These are phyloP conservation scores for Diplodia scrobiculata DNA, from an alignment of 2,329 filamentous ascomycete genomes.

Conservation along the genomic window DNA sequence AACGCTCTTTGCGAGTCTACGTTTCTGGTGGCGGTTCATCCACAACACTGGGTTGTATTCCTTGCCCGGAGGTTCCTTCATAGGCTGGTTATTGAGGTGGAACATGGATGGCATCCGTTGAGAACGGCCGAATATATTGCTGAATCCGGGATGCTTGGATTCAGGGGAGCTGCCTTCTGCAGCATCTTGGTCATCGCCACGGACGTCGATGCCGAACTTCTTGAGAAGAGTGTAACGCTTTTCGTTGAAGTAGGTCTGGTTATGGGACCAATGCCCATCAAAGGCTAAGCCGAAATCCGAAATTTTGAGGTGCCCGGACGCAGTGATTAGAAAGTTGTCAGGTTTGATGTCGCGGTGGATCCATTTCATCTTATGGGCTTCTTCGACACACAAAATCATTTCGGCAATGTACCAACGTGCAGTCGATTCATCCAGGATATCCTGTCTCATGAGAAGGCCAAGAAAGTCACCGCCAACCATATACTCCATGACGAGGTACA, in stretches of 20 bases:
- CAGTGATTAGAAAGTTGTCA: conserved; percentile 91
- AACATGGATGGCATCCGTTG: conserved; percentile 18
- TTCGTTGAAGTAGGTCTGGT: conserved; percentile 80
- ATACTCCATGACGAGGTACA: conserved; percentile 97
- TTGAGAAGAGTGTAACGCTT: conserved; percentile 77
- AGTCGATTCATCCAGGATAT: conserved; percentile 74
- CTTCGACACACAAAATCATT: conserved; percentile 94
- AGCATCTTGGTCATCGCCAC: conserved; percentile 72
- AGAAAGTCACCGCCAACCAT: conserved; percentile 97
- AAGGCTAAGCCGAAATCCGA: conserved; percentile 96
- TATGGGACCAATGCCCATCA: conserved; percentile 92
- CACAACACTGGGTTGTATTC: conserved; percentile 39
- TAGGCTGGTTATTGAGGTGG: not conserved
- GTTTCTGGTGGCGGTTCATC: conserved; percentile 56
- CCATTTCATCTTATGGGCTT: conserved; percentile 82
- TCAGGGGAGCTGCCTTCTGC: conserved; percentile 52
- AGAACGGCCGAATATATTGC: conserved; percentile 34
- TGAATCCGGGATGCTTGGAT: conserved; percentile 33
- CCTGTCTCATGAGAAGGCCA: conserved; percentile 79
- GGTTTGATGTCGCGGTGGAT: conserved; percentile 97
- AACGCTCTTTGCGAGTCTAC: conserved; percentile 76
- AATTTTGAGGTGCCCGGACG: conserved; percentile 88
- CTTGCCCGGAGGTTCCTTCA: conserved; percentile 31
- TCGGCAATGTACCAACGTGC: conserved; percentile 89
- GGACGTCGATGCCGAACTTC: conserved; percentile 72